A percentile compares a stretch with the other conserved stretches of the same genome.
These are phyloP conservation scores for Ramularia endophylla DNA, from an alignment of 2,329 filamentous ascomycete genomes.

Conservation along the genomic window DNA sequence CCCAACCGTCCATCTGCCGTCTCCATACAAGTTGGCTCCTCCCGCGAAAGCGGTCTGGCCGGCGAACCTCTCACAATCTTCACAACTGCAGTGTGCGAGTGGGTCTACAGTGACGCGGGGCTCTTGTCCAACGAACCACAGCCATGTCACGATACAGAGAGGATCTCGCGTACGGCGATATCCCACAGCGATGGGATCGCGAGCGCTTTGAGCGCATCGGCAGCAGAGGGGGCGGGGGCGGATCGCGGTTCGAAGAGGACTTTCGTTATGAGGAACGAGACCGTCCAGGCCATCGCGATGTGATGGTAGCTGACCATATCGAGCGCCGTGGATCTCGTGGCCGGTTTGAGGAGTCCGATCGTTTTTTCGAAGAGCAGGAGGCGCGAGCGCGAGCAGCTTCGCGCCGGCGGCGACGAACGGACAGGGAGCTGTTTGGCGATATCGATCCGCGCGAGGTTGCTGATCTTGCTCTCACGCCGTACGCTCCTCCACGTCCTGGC, in stretches of 20 bases:
- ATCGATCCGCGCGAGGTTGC: slow-evolving; percentile 41
- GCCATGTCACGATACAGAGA: slow-evolving; percentile 27
- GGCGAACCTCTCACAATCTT: too few species aligned
- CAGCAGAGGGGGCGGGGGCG: slow-evolving; percentile 21
- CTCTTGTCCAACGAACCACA: slow-evolving; percentile 5
- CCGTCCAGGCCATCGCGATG: slow-evolving; percentile 35
- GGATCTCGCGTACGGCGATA: slow-evolving; percentile 39
- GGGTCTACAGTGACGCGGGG: neutral
- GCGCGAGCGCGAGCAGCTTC: slow-evolving; percentile 19
- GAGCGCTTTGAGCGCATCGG: slow-evolving; percentile 46
- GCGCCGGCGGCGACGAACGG: slow-evolving; percentile 29
- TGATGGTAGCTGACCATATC: slow-evolving; percentile 38
- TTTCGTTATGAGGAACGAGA: slow-evolving; percentile 36
- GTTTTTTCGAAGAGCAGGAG: slow-evolving; percentile 49
- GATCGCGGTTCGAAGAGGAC: slow-evolving; percentile 36
- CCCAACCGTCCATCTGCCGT: too few species aligned
- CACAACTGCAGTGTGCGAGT: too few species aligned
- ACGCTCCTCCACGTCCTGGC: slow-evolving; percentile 53
- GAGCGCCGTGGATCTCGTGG: slow-evolving; percentile 26
- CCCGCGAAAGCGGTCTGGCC: too few species aligned
- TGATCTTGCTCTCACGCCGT: slow-evolving; percentile 51
- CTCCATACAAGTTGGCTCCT: too few species aligned
- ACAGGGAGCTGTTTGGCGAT: slow-evolving; percentile 43
- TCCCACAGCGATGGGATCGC: slow-evolving; percentile 46
- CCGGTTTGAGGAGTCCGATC: slow-evolving; percentile 50